These are phyloP conservation scores for Psilocybe azurescens DNA, from an alignment of 768 basidiomycete species.

Conservation along the genomic window DNA sequence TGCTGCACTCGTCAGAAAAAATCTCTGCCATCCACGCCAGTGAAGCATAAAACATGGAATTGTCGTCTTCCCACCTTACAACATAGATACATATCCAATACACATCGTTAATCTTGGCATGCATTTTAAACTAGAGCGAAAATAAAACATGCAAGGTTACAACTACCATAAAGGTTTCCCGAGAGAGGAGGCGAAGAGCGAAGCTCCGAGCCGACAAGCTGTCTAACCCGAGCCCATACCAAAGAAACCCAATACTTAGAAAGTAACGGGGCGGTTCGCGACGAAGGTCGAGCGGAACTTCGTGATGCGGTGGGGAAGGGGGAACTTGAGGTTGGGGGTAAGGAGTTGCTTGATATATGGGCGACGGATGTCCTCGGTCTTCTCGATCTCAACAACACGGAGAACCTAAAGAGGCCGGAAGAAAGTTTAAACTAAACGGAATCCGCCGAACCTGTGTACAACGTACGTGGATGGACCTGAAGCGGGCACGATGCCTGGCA, in stretches of 20 bases:
- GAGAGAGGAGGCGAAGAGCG: too few species aligned
- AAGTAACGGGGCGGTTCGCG: constrained; percentile 78
- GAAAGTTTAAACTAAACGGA: neutral
- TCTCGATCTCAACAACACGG: constrained; percentile 95
- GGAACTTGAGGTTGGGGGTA: constrained; percentile 92
- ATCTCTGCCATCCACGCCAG: too few species aligned
- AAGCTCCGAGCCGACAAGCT: neutral
- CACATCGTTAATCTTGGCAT: neutral
- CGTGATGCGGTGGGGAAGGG: constrained; percentile 87
- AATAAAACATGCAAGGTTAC: constrained; percentile 7
- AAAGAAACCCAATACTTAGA: constrained; percentile 40
- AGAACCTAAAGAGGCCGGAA: constrained; percentile 68
- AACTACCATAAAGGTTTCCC: neutral
- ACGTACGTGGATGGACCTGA: constrained; percentile 93
- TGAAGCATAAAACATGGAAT: too few species aligned
- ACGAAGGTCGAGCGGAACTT: constrained; percentile 84
- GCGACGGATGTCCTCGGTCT: constrained; percentile 89
- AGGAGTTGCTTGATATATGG: constrained; percentile 99
- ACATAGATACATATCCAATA: neutral
- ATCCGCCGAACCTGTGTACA: constrained; percentile 29
- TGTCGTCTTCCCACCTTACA: too few species aligned
- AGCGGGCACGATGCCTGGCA: constrained; percentile 97
- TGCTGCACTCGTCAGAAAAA: too few species aligned
- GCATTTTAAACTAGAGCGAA: neutral
- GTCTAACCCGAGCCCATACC: neutral